Conservation (phyloP, 1,284 basidiomycete species). For the Fomes fomentarius region DNA sequence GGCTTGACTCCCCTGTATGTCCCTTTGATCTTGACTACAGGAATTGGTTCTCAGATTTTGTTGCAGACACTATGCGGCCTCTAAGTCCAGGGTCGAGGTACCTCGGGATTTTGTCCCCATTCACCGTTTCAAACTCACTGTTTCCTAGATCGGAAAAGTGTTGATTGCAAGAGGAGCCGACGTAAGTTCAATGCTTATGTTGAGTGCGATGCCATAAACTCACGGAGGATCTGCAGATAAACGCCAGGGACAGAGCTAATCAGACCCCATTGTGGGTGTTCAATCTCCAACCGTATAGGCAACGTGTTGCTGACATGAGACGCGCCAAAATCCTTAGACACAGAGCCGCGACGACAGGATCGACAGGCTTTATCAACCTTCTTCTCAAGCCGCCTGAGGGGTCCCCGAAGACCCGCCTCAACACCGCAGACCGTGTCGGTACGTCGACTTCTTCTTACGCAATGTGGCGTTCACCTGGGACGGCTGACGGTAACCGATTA, state of each 20-base stretch:
- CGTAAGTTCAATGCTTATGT: constrained; percentile 45
- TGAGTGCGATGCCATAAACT: constrained; percentile 12
- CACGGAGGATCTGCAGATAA: constrained; percentile 63
- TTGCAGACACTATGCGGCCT: constrained; percentile 89
- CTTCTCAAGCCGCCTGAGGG: constrained; percentile 78
- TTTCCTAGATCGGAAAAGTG: constrained; percentile 78
- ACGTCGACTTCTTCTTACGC: constrained; percentile 16
- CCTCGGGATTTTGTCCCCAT: constrained; percentile 27
- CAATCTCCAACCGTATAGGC: constrained; percentile 19
- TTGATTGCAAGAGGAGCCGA: constrained; percentile 88
- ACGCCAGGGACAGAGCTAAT: constrained; percentile 88
- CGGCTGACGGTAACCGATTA: constrained; percentile 2
- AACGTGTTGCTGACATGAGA: constrained; percentile 21
- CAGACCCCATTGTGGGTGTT: constrained; percentile 81
- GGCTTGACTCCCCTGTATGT: constrained; percentile 83
- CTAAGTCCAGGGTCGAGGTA: constrained; percentile 88
- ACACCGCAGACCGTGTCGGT: constrained; percentile 87
- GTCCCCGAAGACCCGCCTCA: constrained; percentile 80
- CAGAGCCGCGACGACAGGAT: constrained; percentile 93
- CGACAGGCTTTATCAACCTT: constrained; percentile 82
- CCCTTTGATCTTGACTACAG: neutral
- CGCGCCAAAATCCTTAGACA: constrained; percentile 53
- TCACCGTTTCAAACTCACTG: constrained; percentile 8
- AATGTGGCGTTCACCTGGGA: neutral
- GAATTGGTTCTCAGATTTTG: neutral